Conservation (phyloP, 2,329 filamentous ascomycete species). For the Penicillium crustosum region DNA sequence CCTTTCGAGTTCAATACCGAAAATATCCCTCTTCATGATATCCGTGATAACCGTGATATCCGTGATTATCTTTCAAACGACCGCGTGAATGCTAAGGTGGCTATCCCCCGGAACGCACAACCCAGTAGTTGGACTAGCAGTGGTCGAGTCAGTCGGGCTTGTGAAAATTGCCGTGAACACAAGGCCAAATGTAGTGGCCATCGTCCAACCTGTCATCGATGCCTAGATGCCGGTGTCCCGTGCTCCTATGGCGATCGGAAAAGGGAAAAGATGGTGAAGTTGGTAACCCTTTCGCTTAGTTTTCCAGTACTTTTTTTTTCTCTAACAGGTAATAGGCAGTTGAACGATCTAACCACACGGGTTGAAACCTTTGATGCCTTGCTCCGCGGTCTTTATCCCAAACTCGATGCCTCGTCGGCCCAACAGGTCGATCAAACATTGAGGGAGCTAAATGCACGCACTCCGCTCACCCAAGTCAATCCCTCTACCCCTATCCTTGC, state of each 20-base stretch:
- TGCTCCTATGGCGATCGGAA: constrained; percentile 49
- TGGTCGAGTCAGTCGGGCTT: constrained; percentile 41
- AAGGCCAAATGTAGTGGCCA: constrained; percentile 50
- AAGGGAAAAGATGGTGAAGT: constrained; percentile 46
- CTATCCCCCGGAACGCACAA: constrained; percentile 31
- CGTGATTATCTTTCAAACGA: background rate
- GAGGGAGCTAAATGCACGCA: constrained; percentile 32
- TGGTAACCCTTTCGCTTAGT: constrained; percentile 14
- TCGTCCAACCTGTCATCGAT: constrained; percentile 44
- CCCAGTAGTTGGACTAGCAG: constrained; percentile 26
- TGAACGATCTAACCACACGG: constrained; percentile 40
- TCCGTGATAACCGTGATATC: constrained; percentile 15
- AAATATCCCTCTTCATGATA: constrained; percentile 2
- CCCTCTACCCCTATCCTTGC: constrained; percentile 10
- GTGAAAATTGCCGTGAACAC: constrained; percentile 47
- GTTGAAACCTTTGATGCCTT: constrained; percentile 38
- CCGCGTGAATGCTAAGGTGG: constrained; percentile 31
- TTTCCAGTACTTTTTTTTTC: background rate
- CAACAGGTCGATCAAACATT: constrained; percentile 37
- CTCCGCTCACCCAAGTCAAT: background rate
- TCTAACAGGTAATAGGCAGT: constrained; percentile 33
- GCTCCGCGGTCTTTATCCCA: constrained; percentile 35
- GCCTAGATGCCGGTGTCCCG: constrained; percentile 41
- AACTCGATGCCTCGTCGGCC: constrained; percentile 34
- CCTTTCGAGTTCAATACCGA: constrained; percentile 19